A percentile compares a stretch with the other conserved stretches of the same genome.
Evolutionary conservation across 805 yeast genomes (phyloP).

Genomic region (Ogataea degrootiae): DNA sequence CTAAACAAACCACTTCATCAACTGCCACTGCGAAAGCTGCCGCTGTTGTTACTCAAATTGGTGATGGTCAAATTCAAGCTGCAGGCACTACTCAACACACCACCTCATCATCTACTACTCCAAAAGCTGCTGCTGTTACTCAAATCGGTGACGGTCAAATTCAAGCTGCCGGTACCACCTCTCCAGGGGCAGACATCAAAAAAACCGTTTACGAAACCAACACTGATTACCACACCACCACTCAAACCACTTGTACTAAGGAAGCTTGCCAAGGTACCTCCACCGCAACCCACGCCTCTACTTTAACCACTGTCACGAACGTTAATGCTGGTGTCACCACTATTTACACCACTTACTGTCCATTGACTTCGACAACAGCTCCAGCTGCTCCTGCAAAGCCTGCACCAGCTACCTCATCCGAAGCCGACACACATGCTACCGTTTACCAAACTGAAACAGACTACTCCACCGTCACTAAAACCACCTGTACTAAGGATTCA

Average conservation of each 20-base stretch:
- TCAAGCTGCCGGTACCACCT: constrained; percentile 9
- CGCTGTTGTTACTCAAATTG: constrained; percentile 17
- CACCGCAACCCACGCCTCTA: constrained; percentile 10
- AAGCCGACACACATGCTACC: constrained; percentile 10
- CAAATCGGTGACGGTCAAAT: constrained; percentile 20
- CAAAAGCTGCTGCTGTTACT: constrained; percentile 8
- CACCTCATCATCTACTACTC: constrained; percentile 5
- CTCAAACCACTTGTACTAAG: constrained; percentile 1
- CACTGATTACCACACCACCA: neutral
- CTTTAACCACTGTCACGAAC: neutral
- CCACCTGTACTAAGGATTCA: constrained; percentile 6
- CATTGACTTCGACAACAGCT: constrained; percentile 13
- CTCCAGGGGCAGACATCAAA: neutral
- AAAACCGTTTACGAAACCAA: neutral
- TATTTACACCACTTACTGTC: constrained; percentile 22
- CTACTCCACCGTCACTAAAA: constrained; percentile 5
- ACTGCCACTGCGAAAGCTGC: constrained; percentile 5
- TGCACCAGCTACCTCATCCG: constrained; percentile 10
- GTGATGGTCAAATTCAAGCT: constrained; percentile 22
- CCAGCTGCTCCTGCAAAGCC: constrained; percentile 8
- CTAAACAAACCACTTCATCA: constrained; percentile 2
- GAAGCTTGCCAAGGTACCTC: constrained; percentile 8
- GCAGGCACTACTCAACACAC: constrained; percentile 3
- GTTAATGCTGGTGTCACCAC: constrained; percentile 12
- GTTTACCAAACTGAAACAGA: constrained; percentile 5